Evolutionary conservation across 805 yeast species (phyloP).

Genomic region (Candida vaughaniae): DNA sequence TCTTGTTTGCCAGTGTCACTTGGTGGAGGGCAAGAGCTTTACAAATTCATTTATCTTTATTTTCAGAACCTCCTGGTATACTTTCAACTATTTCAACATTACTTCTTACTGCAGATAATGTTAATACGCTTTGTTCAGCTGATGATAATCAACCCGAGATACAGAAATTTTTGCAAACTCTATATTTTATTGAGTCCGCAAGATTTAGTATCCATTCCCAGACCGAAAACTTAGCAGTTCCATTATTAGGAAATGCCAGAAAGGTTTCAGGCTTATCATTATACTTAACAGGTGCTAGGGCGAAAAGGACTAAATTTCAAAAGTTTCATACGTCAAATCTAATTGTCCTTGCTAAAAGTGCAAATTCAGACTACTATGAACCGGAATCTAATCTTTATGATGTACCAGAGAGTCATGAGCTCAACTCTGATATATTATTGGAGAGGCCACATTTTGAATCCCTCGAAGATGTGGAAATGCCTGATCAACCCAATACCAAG

Average conservation of each 20-base stretch:
- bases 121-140: constrained; percentile 27
- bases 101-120: constrained; percentile 33
- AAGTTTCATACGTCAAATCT: constrained; percentile 67
- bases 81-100: constrained; percentile 42
- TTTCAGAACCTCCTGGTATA: constrained; percentile 59
- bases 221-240: constrained; percentile 60
- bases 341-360: constrained; percentile 68
- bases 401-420: constrained; percentile 54
- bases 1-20: constrained; percentile 46
- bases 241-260: constrained; percentile 55
- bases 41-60: constrained; percentile 61
- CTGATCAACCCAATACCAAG: constrained; percentile 32
- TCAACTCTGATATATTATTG: constrained; percentile 74
- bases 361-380: constrained; percentile 22
- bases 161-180: constrained; percentile 39
- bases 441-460: constrained; percentile 74
- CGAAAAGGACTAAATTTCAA: constrained; percentile 84
- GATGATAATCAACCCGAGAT: constrained; percentile 28
- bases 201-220: constrained; percentile 61
- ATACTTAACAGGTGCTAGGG: constrained; percentile 82
- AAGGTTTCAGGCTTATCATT: constrained; percentile 59
- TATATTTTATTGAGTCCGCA: constrained; percentile 66
- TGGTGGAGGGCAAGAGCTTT: constrained; percentile 81
- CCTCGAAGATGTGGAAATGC: constrained; percentile 45
- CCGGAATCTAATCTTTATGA: constrained; percentile 12